Conservation (phyloP, 192 early-diverging fungal species). For the Gonapodya sp. region DNA sequence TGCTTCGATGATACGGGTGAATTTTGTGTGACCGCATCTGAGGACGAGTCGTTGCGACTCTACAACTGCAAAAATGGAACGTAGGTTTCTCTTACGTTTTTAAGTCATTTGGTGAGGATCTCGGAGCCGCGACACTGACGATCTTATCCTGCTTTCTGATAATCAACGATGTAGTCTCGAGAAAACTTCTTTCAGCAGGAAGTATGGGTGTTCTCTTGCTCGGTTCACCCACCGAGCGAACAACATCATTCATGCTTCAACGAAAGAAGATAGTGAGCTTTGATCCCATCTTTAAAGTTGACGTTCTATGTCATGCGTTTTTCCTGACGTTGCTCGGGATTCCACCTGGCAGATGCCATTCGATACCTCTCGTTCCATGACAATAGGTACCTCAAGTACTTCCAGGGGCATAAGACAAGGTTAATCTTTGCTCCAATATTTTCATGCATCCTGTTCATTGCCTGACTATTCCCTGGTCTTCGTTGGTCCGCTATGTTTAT, state of each 20-base stretch:
- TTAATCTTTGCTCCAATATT: slow-evolving; percentile 13
- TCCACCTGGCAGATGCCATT: slow-evolving; percentile 62
- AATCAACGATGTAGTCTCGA: slow-evolving; percentile 36
- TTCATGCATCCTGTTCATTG: neutral
- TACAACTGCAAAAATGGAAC: slow-evolving; percentile 73
- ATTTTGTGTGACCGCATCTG: slow-evolving; percentile 65
- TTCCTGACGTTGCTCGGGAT: neutral
- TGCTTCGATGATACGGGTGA: slow-evolving; percentile 72
- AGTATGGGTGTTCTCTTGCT: slow-evolving; percentile 85
- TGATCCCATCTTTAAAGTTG: too few relatives aligned
- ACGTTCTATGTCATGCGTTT: neutral
- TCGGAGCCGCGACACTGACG: neutral
- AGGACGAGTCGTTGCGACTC: slow-evolving; percentile 78
- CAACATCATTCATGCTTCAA: slow-evolving; percentile 82
- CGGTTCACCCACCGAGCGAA: slow-evolving; percentile 75
- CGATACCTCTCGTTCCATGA: slow-evolving; percentile 90
- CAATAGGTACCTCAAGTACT: slow-evolving; percentile 89
- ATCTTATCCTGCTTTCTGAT: too few relatives aligned
- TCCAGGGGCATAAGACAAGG: slow-evolving; percentile 71
- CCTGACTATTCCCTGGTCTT: too few relatives aligned
- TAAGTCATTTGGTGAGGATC: neutral
- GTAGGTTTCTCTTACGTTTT: slow-evolving; percentile 34
- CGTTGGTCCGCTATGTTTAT: too few relatives aligned
- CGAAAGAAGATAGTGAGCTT: slow-evolving; percentile 76
- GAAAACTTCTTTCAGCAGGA: slow-evolving; percentile 79